Evolutionary conservation across 495 filamentous ascomycete genomes (phyloP), one percentile per base, ranked within the genome.

Genomic region (Saxophila tyrrhenica): DNA sequence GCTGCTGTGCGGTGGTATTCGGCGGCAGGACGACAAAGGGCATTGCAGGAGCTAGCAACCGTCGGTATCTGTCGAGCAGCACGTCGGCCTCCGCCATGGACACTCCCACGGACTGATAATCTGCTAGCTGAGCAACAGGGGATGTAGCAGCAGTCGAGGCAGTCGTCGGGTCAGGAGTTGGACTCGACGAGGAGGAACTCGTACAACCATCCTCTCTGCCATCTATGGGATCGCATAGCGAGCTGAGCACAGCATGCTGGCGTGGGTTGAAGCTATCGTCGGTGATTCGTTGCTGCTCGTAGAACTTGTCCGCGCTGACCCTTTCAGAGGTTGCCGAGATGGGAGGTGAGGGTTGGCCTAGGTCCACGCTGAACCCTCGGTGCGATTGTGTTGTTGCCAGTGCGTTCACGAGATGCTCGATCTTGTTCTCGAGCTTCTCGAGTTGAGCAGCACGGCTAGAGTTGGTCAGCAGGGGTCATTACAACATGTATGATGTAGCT

Each of bases 321-420:
- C 29, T 35, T 44, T 44, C 48, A 9, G 48, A 51, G 17, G 21
- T 7, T 47, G 47, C 7, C 48, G 61, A 22, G 58, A 39, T 21
- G 58, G 53, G 58, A 9, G 61, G 63, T 2, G 62, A 65, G 32
- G 61, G 39, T 39, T 52, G 41, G 58, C 56, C 35, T 24, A 50
- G 20, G 41, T 54, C 51, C 21, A 23, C 16, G 25, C 60, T 65
- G 49, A 25, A 45, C 2, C 41, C 39, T 17, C 38, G 38, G 16
- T 46, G 39, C 1, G 41, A 17, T 46, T 57, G 54, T 23, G 50
- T 13, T 13, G 66, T 60, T 44, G 73, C 69, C 13, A 79, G 60
- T 1, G 73, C 57, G 15, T 70, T 71, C 22, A 76, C 71, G 32
- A 80, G 67, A 49, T 67, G 69, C 45, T 78, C 75, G 43, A 78